phyloP scores from a whole-genome alignment of 73 alveolate species.

The Paramecium sexaurelia region DNA sequence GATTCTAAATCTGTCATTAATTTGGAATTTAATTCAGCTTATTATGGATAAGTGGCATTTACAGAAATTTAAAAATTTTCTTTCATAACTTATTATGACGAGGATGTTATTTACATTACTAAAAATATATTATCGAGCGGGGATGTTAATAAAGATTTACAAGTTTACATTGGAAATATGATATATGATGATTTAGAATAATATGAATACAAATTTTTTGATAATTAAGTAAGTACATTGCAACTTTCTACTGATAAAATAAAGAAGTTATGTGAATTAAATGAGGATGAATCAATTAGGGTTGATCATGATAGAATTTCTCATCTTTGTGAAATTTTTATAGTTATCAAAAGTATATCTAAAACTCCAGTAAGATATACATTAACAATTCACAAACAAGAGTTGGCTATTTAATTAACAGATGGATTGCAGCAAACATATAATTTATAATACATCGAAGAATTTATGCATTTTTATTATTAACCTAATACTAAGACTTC shows the following conservation, averaged over 20 bases:
- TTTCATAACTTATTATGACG: not conserved
- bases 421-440: constrained; percentile 5
- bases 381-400: constrained; percentile 41
- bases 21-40: not conserved
- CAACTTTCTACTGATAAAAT: not conserved
- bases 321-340: not conserved
- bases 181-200: not conserved
- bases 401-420: not conserved
- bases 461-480: constrained; percentile 19
- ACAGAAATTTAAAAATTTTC: not conserved
- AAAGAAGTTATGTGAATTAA: not conserved
- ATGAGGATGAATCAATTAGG: not conserved
- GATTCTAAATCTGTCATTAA: not conserved
- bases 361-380: constrained; percentile 18
- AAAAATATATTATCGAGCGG: not conserved
- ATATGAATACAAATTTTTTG: constrained; percentile 18
- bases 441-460: constrained; percentile 31
- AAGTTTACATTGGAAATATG: constrained; percentile 18
- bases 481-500: not conserved
- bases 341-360: not conserved
- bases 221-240: not conserved
- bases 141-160: not conserved
- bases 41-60: constrained; percentile 1
- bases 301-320: not conserved
- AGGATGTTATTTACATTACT: constrained; percentile 17